These are phyloP conservation scores for Trametes punicea DNA, from an alignment of 768 basidiomycete species.

Conservation along the genomic window DNA sequence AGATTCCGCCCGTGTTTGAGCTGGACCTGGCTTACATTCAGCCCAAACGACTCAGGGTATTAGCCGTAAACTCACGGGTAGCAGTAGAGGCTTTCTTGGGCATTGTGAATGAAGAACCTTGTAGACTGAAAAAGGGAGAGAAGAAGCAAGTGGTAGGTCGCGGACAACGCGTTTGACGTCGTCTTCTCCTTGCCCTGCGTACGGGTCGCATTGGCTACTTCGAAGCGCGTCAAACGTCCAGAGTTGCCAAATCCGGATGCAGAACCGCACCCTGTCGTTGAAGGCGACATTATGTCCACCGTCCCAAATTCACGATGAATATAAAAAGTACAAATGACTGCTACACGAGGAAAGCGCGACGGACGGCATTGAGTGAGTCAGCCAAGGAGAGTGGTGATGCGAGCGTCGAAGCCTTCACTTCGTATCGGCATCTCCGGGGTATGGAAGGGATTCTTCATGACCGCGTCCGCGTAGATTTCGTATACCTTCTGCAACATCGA, in stretches of 20 bases:
- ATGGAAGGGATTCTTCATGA: constrained; percentile 99
- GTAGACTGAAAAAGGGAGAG: no score
- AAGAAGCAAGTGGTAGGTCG: neutral
- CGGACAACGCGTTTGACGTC: neutral
- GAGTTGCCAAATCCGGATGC: constrained; percentile 8
- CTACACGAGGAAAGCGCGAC: no score
- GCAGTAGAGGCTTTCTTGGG: neutral
- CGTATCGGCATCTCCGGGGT: constrained; percentile 99
- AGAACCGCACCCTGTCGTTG: neutral
- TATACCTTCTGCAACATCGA: constrained; percentile 80
- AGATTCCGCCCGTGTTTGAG: neutral
- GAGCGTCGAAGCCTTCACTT: constrained; percentile 80
- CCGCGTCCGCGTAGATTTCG: constrained; percentile 90
- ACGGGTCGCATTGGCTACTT: neutral
- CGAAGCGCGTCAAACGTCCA: constrained; percentile 7
- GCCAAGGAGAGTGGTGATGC: constrained; percentile 49
- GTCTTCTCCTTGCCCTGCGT: neutral
- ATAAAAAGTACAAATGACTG: no score
- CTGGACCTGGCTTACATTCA: neutral
- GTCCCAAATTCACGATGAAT: no score
- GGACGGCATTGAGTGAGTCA: neutral
- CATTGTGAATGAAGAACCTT: neutral
- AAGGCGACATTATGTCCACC: no score
- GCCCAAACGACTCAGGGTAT: no score
- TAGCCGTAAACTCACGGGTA: no score